These are phyloP conservation scores for Fusarium sp. DNA, from an alignment of 2,329 filamentous ascomycete species.

Conservation along the genomic window DNA sequence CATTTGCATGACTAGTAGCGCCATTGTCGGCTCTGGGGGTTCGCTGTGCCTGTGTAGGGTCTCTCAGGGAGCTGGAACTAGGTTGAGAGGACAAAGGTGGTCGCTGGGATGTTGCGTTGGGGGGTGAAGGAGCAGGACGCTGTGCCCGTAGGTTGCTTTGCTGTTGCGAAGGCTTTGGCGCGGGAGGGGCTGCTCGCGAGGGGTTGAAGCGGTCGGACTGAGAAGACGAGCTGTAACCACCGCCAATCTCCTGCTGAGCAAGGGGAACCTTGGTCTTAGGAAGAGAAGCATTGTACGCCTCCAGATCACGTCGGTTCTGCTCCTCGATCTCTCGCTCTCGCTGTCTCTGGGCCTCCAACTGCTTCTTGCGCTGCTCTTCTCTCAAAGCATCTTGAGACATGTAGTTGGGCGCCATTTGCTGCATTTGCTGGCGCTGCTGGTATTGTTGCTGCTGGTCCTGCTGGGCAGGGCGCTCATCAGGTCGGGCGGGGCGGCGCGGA, in stretches of 20 bases:
- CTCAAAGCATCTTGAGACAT: conserved; percentile 61
- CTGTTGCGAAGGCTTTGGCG: conserved; percentile 70
- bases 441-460: conserved; percentile 62
- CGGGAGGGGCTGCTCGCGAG: conserved; percentile 82
- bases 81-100: conserved; percentile 62
- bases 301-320: conserved; percentile 78
- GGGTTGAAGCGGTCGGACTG: conserved; percentile 83
- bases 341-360: conserved; percentile 68
- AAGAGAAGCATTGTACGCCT: conserved; percentile 89
- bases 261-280: conserved; percentile 83
- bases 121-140: conserved; percentile 80
- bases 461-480: conserved; percentile 51
- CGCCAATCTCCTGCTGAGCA: conserved; percentile 89
- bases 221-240: conserved; percentile 61
- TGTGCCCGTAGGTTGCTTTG: conserved; percentile 74
- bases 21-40: conserved; percentile 61
- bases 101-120: conserved; percentile 55
- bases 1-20: conserved; percentile 57
- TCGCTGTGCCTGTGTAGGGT: conserved; percentile 54
- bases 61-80: conserved; percentile 59
- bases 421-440: conserved; percentile 68
- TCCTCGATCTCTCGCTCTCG: conserved; percentile 67
- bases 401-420: conserved; percentile 66
- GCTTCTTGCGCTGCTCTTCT: conserved; percentile 71
- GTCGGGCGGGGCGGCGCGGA: conserved; percentile 57